phyloP scores from a whole-genome alignment of 257 asterid species.

The Nicotiana otophora region DNA sequence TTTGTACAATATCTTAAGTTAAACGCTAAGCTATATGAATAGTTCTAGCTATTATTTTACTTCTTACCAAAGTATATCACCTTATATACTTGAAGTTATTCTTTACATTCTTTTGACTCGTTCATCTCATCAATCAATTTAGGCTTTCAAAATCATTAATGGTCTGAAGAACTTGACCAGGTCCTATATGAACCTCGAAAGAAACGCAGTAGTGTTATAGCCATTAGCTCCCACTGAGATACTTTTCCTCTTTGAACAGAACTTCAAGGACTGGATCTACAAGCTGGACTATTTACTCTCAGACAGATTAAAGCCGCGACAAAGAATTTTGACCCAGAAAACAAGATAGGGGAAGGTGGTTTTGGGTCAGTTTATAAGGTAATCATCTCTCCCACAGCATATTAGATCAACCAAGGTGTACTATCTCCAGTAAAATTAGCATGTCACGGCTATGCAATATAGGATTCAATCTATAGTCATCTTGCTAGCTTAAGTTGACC shows the following conservation, averaged over 20 bases:
- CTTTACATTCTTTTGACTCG: background rate
- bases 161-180: background rate
- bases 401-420: background rate
- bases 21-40: background rate
- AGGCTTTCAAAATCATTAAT: background rate
- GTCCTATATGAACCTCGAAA: background rate
- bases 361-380: slow-evolving; percentile 92
- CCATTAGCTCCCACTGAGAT: background rate
- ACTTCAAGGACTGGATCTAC: slow-evolving; percentile 74
- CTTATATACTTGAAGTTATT: background rate
- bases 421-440: background rate
- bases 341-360: slow-evolving; percentile 95
- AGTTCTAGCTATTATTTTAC: background rate
- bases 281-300: slow-evolving; percentile 68
- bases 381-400: slow-evolving; percentile 1
- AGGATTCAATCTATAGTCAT: background rate
- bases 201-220: background rate
- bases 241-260: slow-evolving; percentile 34
- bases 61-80: background rate
- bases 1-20: background rate
- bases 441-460: background rate
- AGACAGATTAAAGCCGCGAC: slow-evolving; percentile 82
- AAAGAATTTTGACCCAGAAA: slow-evolving; percentile 66
- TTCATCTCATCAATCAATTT: background rate
- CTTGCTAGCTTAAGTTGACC: background rate